Evolutionary conservation across 208 protist species (phyloP).

Genomic region (Hexamita inflata): DNA sequence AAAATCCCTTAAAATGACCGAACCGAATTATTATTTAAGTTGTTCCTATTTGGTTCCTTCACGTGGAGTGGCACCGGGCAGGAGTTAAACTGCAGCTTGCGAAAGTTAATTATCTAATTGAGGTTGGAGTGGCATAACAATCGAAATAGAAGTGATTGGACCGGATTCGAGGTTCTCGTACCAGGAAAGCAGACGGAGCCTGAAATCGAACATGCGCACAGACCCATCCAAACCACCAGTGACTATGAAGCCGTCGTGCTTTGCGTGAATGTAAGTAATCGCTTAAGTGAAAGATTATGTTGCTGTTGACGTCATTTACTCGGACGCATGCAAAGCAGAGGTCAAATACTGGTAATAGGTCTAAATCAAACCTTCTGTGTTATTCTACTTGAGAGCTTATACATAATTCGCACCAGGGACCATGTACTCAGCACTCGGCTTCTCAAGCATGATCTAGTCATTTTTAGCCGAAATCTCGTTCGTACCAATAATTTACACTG

Average conservation of each 20-base stretch:
- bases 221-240: constrained; percentile 11
- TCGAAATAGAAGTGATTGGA: constrained; percentile 26
- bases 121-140: constrained; percentile 7
- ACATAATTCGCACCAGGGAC: not conserved
- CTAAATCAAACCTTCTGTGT: not conserved
- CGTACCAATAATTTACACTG: not conserved
- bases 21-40: constrained; percentile 10
- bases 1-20: constrained; percentile 12
- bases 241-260: constrained; percentile 3
- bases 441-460: constrained; percentile 13
- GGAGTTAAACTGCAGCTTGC: constrained; percentile 1
- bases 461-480: constrained; percentile 6
- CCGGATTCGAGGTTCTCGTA: constrained; percentile 23
- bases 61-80: constrained; percentile 1
- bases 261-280: constrained; percentile 15
- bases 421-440: not conserved
- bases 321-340: not conserved
- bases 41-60: not conserved
- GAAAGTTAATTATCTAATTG: not conserved
- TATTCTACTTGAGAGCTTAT: not conserved
- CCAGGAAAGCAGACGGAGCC: constrained; percentile 16
- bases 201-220: constrained; percentile 22
- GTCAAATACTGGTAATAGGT: constrained; percentile 21
- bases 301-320: constrained; percentile 1
- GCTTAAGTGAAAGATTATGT: constrained; percentile 16